Conservation (phyloP, 345 rosid genomes). For the Schrenkiella parvula region DNA sequence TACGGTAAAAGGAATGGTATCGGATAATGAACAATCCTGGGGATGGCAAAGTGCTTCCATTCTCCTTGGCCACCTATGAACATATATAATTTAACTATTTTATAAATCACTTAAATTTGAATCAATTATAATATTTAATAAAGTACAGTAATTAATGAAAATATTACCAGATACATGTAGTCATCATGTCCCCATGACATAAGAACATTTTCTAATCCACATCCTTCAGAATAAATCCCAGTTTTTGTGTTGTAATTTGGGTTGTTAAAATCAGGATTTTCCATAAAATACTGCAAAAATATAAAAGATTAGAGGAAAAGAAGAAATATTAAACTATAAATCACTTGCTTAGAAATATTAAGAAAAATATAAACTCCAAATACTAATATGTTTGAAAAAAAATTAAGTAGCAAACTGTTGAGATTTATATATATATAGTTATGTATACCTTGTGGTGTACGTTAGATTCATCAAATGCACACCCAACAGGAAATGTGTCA, state of each 20-base stretch:
- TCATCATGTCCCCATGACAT: conserved; percentile 78
- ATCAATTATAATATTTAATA: neutral
- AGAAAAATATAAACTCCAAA: neutral
- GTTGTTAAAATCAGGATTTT: conserved; percentile 49
- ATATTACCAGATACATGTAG: conserved; percentile 51
- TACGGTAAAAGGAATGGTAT: conserved; percentile 67
- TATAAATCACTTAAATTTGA: neutral
- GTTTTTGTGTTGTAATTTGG: conserved; percentile 42
- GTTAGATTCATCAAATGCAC: conserved; percentile 57
- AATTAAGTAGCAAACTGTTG: neutral
- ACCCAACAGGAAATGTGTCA: conserved; percentile 62
- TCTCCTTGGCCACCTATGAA: conserved; percentile 52
- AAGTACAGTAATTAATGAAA: neutral
- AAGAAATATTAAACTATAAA: neutral
- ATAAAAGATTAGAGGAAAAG: neutral
- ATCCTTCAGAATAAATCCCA: conserved; percentile 53
- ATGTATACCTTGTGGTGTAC: conserved; percentile 47
- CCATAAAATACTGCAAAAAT: conserved; percentile 47
- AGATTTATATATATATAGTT: neutral
- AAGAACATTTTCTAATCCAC: conserved; percentile 50
- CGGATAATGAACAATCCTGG: conserved; percentile 57
- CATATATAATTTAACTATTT: neutral
- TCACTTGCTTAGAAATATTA: neutral
- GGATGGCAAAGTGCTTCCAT: conserved; percentile 54
- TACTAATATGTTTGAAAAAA: neutral